A percentile compares a stretch with the other conserved stretches of the same genome.
Conservation (phyloP, 495 filamentous ascomycete species). For the Cetradonia linearis region DNA sequence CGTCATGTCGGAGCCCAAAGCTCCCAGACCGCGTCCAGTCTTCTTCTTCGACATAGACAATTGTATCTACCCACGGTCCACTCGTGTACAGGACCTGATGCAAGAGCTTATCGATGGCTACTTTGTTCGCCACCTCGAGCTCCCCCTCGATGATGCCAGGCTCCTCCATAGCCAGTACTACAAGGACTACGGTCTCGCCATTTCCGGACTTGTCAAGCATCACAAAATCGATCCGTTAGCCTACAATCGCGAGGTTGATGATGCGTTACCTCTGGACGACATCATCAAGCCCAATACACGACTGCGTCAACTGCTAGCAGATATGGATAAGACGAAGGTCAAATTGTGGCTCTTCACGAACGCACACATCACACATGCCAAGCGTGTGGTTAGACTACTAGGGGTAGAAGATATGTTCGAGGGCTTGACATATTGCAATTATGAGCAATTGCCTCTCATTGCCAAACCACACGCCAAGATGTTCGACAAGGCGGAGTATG, state of each 20-base stretch:
- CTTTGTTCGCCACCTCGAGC: constrained; percentile 66
- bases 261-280: constrained; percentile 78
- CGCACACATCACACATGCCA: constrained; percentile 82
- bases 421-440: constrained; percentile 89
- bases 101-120: constrained; percentile 67
- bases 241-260: constrained; percentile 91
- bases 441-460: constrained; percentile 51
- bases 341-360: constrained; percentile 93
- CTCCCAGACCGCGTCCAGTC: constrained; percentile 37
- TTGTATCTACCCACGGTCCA: constrained; percentile 55
- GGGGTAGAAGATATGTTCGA: constrained; percentile 82
- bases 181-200: constrained; percentile 89
- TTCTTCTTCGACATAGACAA: constrained; percentile 98
- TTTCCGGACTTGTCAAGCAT: constrained; percentile 84
- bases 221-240: constrained; percentile 93
- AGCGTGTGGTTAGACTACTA: constrained; percentile 69
- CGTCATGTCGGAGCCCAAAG: not conserved
- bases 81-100: constrained; percentile 61
- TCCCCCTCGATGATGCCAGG: constrained; percentile 62
- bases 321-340: constrained; percentile 70
- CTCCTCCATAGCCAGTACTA: constrained; percentile 86
- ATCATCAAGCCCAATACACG: constrained; percentile 68
- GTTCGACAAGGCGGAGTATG: constrained; percentile 66
- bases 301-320: constrained; percentile 64
- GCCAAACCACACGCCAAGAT: constrained; percentile 81